Evolutionary conservation across 441 rosid genomes (phyloP), one percentile per base, ranked within the genome.

Genomic region (Mallotus repandus): DNA sequence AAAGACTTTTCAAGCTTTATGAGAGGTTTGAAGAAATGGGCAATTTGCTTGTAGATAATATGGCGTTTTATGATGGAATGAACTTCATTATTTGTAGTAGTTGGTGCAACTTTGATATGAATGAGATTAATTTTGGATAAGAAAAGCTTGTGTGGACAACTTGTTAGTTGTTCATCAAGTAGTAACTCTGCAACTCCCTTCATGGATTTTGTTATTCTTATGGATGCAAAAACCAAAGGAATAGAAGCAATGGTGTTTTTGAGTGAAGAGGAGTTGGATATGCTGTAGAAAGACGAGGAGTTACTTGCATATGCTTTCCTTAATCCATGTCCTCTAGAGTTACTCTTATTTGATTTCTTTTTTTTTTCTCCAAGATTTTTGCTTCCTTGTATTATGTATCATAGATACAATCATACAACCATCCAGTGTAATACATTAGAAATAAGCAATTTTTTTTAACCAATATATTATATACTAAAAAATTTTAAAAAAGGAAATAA

Each of bases 41-140:
- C 7, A 14, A 53, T 16, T n/a, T 53, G 7, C 19, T 53, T 53
- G 8, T 5, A 1, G 29, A 25, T 0, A 60, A 9, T 4, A 48
- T 48, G 19, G 73, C 52, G 12, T 29, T 21, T 1, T 2, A 12
- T 0, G 64, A 57, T 14, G 69, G 52, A 0, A 55, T 62, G 29
- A 45, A 13, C 0, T 68, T 62, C 16, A 58, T 75, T 19, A 0
- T 22, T 15, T 74, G 68, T 16, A 63, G 55, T 0, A 83, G 82
- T 18, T 76, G 53, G 76, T 80, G 80, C 38, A 29, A 66, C 18
- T 72, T 78, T 35, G 77, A 75, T 0, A 0, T 58, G 50, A 54
- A 71, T 52, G 70, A 65, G 11, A 48, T 41, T 2, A 75, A 83
- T 74, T 81, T 81, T 57, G 83, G 83, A 0, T 79, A 83, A 83